Conservation (phyloP, 2,329 filamentous ascomycete species). For the Colletotrichum coccodes region DNA sequence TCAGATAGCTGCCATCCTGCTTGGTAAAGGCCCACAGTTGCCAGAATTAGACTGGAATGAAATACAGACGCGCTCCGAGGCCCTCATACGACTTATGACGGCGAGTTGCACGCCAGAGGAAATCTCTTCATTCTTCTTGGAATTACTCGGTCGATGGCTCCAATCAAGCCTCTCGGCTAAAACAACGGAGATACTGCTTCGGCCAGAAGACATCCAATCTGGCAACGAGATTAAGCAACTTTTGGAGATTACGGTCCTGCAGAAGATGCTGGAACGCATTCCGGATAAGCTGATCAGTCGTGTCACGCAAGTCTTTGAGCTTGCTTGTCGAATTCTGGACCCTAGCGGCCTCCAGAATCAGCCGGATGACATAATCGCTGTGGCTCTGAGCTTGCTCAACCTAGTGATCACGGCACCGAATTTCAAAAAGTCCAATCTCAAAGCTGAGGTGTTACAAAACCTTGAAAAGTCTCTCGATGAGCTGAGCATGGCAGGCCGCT, state of each 20-base stretch:
- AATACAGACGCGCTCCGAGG: constrained; percentile 58
- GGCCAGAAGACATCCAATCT: constrained; percentile 40
- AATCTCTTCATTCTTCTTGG: constrained; percentile 69
- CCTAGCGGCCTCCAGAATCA: constrained; percentile 52
- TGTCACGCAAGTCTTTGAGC: constrained; percentile 71
- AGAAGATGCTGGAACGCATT: constrained; percentile 71
- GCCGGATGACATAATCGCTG: constrained; percentile 59
- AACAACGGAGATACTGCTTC: constrained; percentile 40
- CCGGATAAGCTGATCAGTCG: constrained; percentile 72
- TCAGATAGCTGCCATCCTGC: constrained; percentile 53
- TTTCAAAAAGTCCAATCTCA: constrained; percentile 61
- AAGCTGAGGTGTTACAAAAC: constrained; percentile 50
- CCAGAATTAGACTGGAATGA: constrained; percentile 51
- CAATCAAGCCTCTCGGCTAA: constrained; percentile 37
- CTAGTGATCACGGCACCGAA: constrained; percentile 66
- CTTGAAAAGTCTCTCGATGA: constrained; percentile 61
- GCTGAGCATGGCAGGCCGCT: constrained; percentile 50
- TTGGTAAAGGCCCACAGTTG: constrained; percentile 14
- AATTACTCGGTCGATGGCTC: constrained; percentile 69
- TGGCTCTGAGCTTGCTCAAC: constrained; percentile 71
- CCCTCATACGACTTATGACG: constrained; percentile 60
- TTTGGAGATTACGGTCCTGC: constrained; percentile 69
- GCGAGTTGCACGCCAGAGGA: constrained; percentile 64
- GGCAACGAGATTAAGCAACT: constrained; percentile 59
- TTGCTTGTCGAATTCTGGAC: constrained; percentile 69